phyloP scores from a whole-genome alignment of 257 asterid species.

The Solanum sitiens region DNA sequence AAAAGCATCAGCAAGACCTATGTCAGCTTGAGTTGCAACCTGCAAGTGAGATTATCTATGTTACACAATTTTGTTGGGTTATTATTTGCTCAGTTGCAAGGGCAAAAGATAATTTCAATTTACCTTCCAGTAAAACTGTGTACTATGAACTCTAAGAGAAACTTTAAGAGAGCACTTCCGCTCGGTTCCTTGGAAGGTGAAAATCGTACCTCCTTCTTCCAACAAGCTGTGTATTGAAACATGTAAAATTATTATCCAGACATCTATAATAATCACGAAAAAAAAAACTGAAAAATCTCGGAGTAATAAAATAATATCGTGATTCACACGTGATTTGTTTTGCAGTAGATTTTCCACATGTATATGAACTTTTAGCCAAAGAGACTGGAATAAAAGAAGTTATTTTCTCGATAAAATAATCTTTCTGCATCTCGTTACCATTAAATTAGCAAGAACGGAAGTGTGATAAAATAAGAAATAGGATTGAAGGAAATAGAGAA shows the following conservation, averaged over 20 bases:
- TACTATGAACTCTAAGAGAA: conserved; percentile 45
- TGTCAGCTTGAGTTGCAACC: conserved; percentile 69
- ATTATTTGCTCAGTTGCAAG: neutral
- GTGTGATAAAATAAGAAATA: neutral
- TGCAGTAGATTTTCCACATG: neutral
- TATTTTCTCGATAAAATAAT: neutral
- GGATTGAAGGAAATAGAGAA: neutral
- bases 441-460: neutral
- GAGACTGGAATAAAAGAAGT: neutral
- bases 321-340: neutral
- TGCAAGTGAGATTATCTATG: neutral
- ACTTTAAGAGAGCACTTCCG: conserved; percentile 36
- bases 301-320: neutral
- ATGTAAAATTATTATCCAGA: neutral
- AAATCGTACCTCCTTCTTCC: conserved; percentile 71
- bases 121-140: conserved; percentile 87
- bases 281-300: neutral
- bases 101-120: neutral
- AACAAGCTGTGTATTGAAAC: conserved; percentile 29
- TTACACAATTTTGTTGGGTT: neutral
- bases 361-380: neutral
- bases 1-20: conserved; percentile 88
- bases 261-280: neutral
- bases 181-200: conserved; percentile 49
- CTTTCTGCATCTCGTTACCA: neutral